Base-by-base conservation (phyloP, 2,329 filamentous ascomycete genomes). In the Verticillium nubilum region DNA sequence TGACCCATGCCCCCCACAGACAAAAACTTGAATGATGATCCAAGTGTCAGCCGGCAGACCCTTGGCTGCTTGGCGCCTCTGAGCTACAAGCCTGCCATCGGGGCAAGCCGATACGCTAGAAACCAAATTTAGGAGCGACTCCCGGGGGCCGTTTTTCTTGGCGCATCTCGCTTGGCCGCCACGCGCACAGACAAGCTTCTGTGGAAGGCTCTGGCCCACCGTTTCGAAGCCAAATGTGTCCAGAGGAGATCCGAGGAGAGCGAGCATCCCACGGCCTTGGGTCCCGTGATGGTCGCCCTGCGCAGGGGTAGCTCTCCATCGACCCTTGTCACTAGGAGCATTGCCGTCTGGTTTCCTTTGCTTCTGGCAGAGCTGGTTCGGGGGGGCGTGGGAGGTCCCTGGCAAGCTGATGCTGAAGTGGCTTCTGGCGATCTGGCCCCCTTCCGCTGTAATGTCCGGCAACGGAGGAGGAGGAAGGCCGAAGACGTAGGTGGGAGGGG, bases 81-180 rank as follows among this genome's bases (percentile, higher is more conserved):
- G 28, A 26, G 29, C n/a, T 31, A 17, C 29, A 23, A 54, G 27
- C 52, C 26, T 54, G 27, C 17, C 28, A 19, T 56, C 54, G 54
- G 54, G 54, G 54, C 54, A 56, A 42, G 54, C 54, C 54, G 54
- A 56, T 9, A 35, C 54, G 54, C 54, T 56, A 56, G 29, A 55
- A 25, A 33, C 54, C 54, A 56, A 56, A 47, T 27, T 56, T 42
- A 27, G 54, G 54, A 56, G 31, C 54, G 33, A 28, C 29, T 25
- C 54, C 54, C 54, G 33, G 54, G n/a, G 19, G n/a, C 42, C 42
- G 42, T n/a, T 47, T 23, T 7, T 47, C 42, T 47, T 47, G 42
- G 42, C 42, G 42, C 42, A 47, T 47, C 42, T 47, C 42, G 42
- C 42, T 47, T 19, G 42, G 42, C 42, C 42, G 42, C 42, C 42